These are phyloP conservation scores for Sclerotinia sclerotiorum DNA, from an alignment of 2,329 filamentous ascomycete genomes.

Conservation along the genomic window DNA sequence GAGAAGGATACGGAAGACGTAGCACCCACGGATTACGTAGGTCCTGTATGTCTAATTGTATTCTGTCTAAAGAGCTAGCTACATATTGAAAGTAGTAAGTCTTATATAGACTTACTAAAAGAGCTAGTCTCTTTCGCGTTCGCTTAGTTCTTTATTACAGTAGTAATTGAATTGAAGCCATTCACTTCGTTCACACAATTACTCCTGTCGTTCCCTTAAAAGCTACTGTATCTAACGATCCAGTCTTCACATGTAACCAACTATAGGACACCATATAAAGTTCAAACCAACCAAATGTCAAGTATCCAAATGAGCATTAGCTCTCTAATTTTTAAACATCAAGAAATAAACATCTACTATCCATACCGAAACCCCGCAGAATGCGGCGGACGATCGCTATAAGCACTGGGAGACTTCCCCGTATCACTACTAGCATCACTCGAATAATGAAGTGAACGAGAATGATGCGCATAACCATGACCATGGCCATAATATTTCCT, in stretches of 20 bases:
- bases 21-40: too few relatives aligned
- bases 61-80: too few relatives aligned
- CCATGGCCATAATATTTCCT: too few relatives aligned
- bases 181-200: too few relatives aligned
- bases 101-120: too few relatives aligned
- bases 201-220: background rate
- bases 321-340: background rate
- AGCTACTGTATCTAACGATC: background rate
- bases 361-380: background rate
- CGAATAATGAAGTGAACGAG: background rate
- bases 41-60: too few relatives aligned
- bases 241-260: background rate
- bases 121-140: too few relatives aligned
- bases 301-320: background rate
- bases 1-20: too few relatives aligned
- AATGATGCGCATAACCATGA: background rate
- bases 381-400: background rate
- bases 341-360: background rate
- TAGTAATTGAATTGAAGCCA: too few relatives aligned
- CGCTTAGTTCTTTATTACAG: too few relatives aligned
- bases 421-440: background rate
- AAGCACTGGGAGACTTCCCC: fast-evolving
- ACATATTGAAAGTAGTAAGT: too few relatives aligned
- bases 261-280: background rate
- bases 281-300: background rate